These are phyloP conservation scores for Penicillium lagena DNA, from an alignment of 495 filamentous ascomycete genomes.

Conservation along the genomic window DNA sequence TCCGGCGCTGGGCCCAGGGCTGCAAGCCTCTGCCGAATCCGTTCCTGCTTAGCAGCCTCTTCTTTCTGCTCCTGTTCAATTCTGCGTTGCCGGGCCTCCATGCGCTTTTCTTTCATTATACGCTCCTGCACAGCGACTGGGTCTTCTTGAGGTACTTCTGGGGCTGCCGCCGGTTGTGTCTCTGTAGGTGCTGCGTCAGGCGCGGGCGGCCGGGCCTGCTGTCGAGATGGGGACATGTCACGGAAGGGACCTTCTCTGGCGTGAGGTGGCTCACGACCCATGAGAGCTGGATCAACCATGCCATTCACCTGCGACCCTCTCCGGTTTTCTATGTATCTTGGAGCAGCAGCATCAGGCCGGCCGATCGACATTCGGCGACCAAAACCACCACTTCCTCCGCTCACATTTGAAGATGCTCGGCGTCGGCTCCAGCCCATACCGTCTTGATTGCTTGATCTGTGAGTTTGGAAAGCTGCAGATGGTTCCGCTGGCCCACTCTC, in stretches of 20 bases:
- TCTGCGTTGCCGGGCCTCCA: conserved; percentile 70
- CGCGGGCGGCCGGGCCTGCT: conserved; percentile 29
- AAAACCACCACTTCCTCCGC: conserved; percentile 76
- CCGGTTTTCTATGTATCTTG: conserved; percentile 37
- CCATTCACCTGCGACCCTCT: conserved; percentile 42
- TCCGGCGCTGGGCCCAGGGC: conserved; percentile 62
- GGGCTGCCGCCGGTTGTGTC: conserved; percentile 15
- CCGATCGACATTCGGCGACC: conserved; percentile 52
- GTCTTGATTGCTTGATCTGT: conserved; percentile 62
- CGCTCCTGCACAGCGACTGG: conserved; percentile 65
- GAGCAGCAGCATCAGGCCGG: conserved; percentile 36
- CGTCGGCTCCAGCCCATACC: conserved; percentile 64
- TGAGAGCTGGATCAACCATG: conserved; percentile 24
- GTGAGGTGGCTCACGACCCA: conserved; percentile 17
- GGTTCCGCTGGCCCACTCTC: conserved; percentile 78
- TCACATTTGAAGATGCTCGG: conserved; percentile 90
- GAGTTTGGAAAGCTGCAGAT: conserved; percentile 84
- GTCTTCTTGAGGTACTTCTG: conserved; percentile 45
- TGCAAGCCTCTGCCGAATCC: conserved; percentile 78
- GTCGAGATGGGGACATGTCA: conserved; percentile 21
- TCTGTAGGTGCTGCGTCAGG: conserved; percentile 35
- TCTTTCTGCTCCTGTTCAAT: conserved; percentile 76
- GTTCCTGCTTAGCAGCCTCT: conserved; percentile 71
- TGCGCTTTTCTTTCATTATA: conserved; percentile 76
- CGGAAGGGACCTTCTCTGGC: conserved; percentile 10